These are phyloP conservation scores for Rhodamnia argentea DNA, from an alignment of 345 rosid genomes.

Conservation along the genomic window DNA sequence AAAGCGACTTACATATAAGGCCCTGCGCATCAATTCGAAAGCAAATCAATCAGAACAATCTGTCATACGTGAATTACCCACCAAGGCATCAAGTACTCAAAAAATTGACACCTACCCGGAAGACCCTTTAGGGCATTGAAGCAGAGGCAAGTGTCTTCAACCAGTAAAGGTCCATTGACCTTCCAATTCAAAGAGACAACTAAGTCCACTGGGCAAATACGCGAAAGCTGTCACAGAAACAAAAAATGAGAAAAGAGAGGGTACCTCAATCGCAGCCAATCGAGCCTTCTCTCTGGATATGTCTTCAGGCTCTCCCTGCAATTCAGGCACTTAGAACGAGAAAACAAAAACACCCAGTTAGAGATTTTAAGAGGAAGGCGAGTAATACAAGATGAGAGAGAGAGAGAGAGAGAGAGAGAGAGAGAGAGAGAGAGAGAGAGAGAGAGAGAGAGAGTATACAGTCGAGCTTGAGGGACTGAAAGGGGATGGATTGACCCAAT, in stretches of 20 bases:
- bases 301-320: constrained; percentile 90
- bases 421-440: not conserved
- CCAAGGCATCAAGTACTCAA: not conserved
- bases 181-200: constrained; percentile 7
- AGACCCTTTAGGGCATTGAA: constrained; percentile 94
- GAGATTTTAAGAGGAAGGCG: not conserved
- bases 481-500: constrained; percentile 70
- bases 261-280: constrained; percentile 72
- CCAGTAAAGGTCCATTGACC: constrained; percentile 91
- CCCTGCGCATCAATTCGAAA: constrained; percentile 35
- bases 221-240: not conserved
- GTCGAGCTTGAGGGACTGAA: constrained; percentile 82
- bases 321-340: constrained; percentile 54
- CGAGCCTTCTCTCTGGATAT: constrained; percentile 93
- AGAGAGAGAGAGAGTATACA: constrained; percentile 14
- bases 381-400: not conserved
- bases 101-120: constrained; percentile 43
- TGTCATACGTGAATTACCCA: not conserved
- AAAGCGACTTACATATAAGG: constrained; percentile 78
- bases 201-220: not conserved
- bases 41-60: not conserved
- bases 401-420: not conserved
- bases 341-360: not conserved
- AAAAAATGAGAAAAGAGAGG: not conserved
- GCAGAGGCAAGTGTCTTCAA: constrained; percentile 96